A percentile compares a stretch with the other conserved stretches of the same genome.
phyloP scores from a whole-genome alignment of 345 rosid genomes.

The Salix koriyanagi region DNA sequence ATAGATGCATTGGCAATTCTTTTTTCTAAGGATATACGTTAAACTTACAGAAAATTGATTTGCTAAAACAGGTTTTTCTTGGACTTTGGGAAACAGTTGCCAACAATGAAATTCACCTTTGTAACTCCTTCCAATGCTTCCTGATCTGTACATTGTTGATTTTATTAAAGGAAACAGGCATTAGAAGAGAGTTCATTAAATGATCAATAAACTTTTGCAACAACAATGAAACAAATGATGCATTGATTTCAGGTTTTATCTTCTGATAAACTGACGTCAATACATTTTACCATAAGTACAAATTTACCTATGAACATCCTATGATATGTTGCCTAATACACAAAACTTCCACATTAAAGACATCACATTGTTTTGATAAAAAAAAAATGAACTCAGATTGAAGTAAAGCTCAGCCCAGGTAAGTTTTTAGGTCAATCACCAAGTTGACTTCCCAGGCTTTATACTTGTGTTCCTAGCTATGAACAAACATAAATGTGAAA shows the following conservation, averaged over 20 bases:
- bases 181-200: not conserved
- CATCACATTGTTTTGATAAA: not conserved
- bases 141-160: slow-evolving; percentile 40
- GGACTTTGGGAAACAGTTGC: slow-evolving; percentile 72
- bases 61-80: slow-evolving; percentile 69
- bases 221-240: not conserved
- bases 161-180: not conserved
- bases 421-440: no score
- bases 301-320: not conserved
- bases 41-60: slow-evolving; percentile 95
- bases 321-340: not conserved
- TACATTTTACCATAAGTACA: not conserved
- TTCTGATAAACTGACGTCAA: not conserved
- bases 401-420: not conserved
- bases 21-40: not conserved
- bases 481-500: not conserved
- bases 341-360: not conserved
- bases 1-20: not conserved
- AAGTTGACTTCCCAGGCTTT: no score
- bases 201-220: not conserved
- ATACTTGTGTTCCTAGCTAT: not conserved
- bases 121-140: slow-evolving; percentile 89
- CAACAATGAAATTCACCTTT: slow-evolving; percentile 87
- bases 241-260: not conserved
- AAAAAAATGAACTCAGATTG: not conserved